Base-by-base conservation (phyloP, 1,284 basidiomycete species). In the Mycena sp. region DNA sequence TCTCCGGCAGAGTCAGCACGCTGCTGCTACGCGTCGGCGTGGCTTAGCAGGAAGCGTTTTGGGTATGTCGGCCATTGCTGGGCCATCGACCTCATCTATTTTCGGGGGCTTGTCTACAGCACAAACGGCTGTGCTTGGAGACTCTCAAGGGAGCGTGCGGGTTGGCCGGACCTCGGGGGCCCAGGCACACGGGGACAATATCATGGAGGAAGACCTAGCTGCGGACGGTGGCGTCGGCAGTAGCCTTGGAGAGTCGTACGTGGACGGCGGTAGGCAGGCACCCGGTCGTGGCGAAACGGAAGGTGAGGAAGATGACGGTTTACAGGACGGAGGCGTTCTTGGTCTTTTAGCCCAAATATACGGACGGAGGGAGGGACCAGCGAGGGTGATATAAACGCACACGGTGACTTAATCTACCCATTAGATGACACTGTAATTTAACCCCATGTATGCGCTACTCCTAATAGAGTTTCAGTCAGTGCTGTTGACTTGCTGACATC, bases 341-440 rank as follows among this genome's bases (percentile, higher is more conserved):
- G 90, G 89, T 29, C 71, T 94, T 68, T 73, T 94, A 68, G 87
- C 89, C 37, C 88, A 93, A 78, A 93, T 94, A 52, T 94, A 94
- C 73, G 87, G 86, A 57, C 81, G 85, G 60, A 83, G 81, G 64
- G 86, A 87, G 52, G 85, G 83, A 46, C 83, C 83, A 35, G 78
- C 81, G 21, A 79, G 84, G 51, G 80, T 83, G 40, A 82, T 87
- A 49, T 54, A 30, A 58, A 12, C 32, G 40, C 41, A 3, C 12
- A 23, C 19, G 11, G 12, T 9, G 12, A 53, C 32, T 35, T 44
- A 29, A 29, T 21, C 17, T 3, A n/a, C 21, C 40, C 26, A n/a
- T 28, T 60, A 54, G 51, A 60, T 19, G 32, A 40, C 32, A 54
- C 21, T 60, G 44, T 60, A 58, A 43, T 28, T 35, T 35, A 35